phyloP scores from a whole-genome alignment of 108 stramenopile genomes.

The Cyclostephanos invisitatus region DNA sequence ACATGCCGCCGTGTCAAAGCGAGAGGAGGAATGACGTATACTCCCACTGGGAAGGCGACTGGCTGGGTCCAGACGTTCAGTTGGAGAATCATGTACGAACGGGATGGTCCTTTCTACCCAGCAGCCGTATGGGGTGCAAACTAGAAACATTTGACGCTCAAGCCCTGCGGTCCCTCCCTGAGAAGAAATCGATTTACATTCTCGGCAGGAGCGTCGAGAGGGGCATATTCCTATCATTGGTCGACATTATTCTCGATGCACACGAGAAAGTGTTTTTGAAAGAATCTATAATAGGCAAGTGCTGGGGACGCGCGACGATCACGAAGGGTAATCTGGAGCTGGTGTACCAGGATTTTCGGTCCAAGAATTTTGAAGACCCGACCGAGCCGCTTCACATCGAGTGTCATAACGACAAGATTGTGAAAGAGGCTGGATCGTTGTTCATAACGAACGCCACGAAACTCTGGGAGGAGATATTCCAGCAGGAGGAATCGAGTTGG shows the following conservation, averaged over 20 bases:
- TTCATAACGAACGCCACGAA: constrained; percentile 42
- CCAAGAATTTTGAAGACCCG: constrained; percentile 21
- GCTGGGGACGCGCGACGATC: constrained; percentile 43
- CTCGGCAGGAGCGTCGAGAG: constrained; percentile 39
- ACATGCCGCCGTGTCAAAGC: constrained; percentile 8
- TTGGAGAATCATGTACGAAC: constrained; percentile 22
- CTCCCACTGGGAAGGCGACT: constrained; percentile 36
- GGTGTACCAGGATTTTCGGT: constrained; percentile 45
- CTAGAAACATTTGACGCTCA: constrained; percentile 25
- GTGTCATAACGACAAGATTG: constrained; percentile 46
- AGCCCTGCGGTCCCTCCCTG: constrained; percentile 14
- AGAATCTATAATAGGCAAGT: constrained; percentile 24
- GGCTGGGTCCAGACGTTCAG: constrained; percentile 33
- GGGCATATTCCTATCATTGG: constrained; percentile 36
- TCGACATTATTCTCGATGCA: constrained; percentile 19
- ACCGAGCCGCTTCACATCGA: constrained; percentile 13
- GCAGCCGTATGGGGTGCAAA: constrained; percentile 35
- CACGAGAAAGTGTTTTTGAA: constrained; percentile 20
- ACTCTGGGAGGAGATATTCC: constrained; percentile 47
- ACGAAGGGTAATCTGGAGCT: constrained; percentile 34
- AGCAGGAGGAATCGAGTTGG: constrained; percentile 18
- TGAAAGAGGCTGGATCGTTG: constrained; percentile 10
- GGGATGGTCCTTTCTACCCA: constrained; percentile 42
- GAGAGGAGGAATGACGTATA: constrained; percentile 5
- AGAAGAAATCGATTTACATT: constrained; percentile 36